Evolutionary conservation across 108 stramenopile species (phyloP).

Genomic region (Pseudonitzschia multiseries): DNA sequence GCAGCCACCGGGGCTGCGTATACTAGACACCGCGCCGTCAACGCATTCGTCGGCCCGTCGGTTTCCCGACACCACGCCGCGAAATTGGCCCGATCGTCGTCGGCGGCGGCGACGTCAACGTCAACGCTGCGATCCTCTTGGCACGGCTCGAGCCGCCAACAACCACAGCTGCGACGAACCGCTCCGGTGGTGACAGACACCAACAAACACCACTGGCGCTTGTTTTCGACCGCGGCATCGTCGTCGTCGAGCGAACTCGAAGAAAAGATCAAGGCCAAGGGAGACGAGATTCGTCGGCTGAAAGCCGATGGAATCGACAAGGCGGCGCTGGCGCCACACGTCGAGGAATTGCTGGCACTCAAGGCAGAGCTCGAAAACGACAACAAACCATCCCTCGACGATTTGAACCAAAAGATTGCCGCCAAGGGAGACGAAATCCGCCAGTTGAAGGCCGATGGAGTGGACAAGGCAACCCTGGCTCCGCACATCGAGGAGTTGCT

Average conservation of each 20-base stretch:
- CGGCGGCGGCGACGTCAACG: too few relatives aligned
- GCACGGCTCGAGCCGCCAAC: not conserved
- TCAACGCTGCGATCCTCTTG: too few relatives aligned
- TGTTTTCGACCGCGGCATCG: constrained; percentile 10
- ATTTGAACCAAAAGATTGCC: constrained; percentile 59
- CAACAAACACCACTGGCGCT: not conserved
- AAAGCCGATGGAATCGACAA: constrained; percentile 78
- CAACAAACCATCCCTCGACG: constrained; percentile 26
- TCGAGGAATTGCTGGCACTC: constrained; percentile 74
- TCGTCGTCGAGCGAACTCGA: constrained; percentile 58
- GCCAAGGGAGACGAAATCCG: constrained; percentile 89
- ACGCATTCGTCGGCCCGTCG: constrained; percentile 9
- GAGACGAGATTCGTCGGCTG: constrained; percentile 81
- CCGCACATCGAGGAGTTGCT: constrained; percentile 81
- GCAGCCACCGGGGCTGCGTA: not conserved
- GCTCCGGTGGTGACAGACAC: too few relatives aligned
- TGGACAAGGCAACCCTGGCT: constrained; percentile 65
- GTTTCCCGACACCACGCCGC: not conserved
- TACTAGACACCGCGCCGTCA: constrained; percentile 2
- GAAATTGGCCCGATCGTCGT: not conserved
- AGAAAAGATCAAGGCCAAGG: constrained; percentile 73
- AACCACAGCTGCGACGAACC: too few relatives aligned
- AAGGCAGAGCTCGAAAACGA: constrained; percentile 58
- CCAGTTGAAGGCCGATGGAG: constrained; percentile 66
- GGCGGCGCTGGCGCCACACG: constrained; percentile 69